Conservation (phyloP, 495 filamentous ascomycete species). For the Cercophora scortea region DNA sequence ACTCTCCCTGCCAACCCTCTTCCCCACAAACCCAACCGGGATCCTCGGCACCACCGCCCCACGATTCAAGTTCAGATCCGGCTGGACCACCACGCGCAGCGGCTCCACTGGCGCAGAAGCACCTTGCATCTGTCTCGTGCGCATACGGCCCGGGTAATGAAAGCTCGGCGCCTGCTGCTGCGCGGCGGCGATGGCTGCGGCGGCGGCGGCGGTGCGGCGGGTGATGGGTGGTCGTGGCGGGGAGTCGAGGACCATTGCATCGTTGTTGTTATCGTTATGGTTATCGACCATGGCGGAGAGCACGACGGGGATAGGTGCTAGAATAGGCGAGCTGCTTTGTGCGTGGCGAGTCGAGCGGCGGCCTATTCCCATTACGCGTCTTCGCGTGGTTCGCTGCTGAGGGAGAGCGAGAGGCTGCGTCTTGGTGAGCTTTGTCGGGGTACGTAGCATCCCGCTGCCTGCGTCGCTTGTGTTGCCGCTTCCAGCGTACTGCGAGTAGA, state of each 20-base stretch:
- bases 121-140: not conserved
- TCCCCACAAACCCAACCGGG: not conserved
- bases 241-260: slow-evolving; percentile 12
- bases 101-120: not conserved
- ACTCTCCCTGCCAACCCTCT: not conserved
- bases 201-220: not conserved
- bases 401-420: not conserved
- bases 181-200: not conserved
- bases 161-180: slow-evolving; percentile 2
- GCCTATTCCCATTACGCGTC: not conserved
- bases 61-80: not conserved
- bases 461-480: not conserved
- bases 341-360: not conserved
- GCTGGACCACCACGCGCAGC: not conserved
- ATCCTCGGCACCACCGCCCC: not conserved
- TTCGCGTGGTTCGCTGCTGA: too few species aligned
- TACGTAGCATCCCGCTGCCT: not conserved
- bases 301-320: not conserved
- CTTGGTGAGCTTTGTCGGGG: not conserved
- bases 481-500: not conserved
- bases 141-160: slow-evolving; percentile 13
- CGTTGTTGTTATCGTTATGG: slow-evolving; percentile 1
- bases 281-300: not conserved
- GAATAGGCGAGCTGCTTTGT: not conserved
- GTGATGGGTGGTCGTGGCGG: slow-evolving; percentile 2